A percentile compares a stretch with the other conserved stretches of the same genome.
Conservation (phyloP, 345 rosid species). For the Rhodamnia rubescens region DNA sequence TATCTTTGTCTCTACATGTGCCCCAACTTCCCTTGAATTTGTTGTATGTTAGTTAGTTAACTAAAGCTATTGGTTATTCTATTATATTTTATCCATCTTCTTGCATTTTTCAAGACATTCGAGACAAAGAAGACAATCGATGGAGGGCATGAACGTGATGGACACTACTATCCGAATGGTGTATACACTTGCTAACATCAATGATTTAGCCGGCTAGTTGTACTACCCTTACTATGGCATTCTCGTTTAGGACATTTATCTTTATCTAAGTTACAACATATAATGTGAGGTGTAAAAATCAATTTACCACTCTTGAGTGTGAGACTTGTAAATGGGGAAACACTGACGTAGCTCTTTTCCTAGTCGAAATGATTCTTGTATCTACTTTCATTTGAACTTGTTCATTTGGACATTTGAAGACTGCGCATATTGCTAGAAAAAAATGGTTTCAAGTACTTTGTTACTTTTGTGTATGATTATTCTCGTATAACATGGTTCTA, state of each 20-base stretch:
- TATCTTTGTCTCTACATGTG: too few species aligned
- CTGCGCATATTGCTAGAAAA: not conserved
- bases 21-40: too few species aligned
- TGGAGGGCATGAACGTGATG: not conserved
- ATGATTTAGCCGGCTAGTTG: not conserved
- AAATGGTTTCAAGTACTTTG: too few species aligned
- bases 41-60: not conserved
- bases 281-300: not conserved
- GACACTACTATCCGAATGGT: not conserved
- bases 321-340: not conserved
- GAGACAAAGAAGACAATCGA: not conserved
- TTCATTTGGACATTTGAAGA: not conserved
- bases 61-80: not conserved
- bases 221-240: not conserved
- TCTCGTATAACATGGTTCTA: too few species aligned
- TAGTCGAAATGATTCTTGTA: too few species aligned
- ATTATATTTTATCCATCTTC: not conserved
- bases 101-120: not conserved
- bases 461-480: too few species aligned
- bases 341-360: too few species aligned
- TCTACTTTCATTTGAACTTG: not conserved
- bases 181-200: too few species aligned
- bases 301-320: not conserved
- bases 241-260: not conserved
- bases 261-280: not conserved